Percentiles rank a stretch among this genome's conserved stretches.
Evolutionary conservation across 1,139 yeast species (phyloP).

Genomic region (Candida albicans): DNA sequence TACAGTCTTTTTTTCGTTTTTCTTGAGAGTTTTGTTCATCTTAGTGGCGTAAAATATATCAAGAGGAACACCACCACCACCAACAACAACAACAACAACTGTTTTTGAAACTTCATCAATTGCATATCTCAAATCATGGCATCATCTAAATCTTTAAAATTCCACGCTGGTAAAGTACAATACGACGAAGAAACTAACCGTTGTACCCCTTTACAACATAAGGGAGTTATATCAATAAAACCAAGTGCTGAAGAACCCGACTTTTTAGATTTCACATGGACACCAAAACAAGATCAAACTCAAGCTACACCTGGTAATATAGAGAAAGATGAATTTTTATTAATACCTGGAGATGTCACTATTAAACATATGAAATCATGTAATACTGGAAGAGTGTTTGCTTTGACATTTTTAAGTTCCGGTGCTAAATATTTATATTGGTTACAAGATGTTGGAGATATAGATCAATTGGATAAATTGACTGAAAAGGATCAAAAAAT

Average conservation of each 20-base stretch:
- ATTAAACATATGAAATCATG: constrained; percentile 77
- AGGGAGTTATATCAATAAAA: constrained; percentile 69
- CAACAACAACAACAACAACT: not conserved
- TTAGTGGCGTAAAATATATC: too few relatives aligned
- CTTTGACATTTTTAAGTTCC: constrained; percentile 76
- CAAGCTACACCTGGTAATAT: constrained; percentile 31
- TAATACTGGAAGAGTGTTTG: constrained; percentile 81
- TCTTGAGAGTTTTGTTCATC: too few relatives aligned
- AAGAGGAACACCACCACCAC: not conserved
- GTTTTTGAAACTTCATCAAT: not conserved
- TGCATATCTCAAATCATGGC: constrained; percentile 5
- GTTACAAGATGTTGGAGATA: constrained; percentile 82
- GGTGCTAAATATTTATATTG: constrained; percentile 86
- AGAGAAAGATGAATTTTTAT: constrained; percentile 67
- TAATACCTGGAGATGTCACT: constrained; percentile 91
- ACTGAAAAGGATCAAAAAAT: constrained; percentile 62
- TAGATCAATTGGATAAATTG: constrained; percentile 59
- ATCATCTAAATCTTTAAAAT: constrained; percentile 34
- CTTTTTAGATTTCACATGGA: constrained; percentile 45
- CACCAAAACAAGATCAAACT: constrained; percentile 35
- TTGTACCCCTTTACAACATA: constrained; percentile 75
- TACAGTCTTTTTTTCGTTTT: too few relatives aligned
- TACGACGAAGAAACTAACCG: constrained; percentile 67
- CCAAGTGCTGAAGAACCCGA: constrained; percentile 58
- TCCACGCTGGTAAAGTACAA: constrained; percentile 85